Base-by-base conservation (phyloP, 2,329 filamentous ascomycete genomes). In the Emergomyces africanus region DNA sequence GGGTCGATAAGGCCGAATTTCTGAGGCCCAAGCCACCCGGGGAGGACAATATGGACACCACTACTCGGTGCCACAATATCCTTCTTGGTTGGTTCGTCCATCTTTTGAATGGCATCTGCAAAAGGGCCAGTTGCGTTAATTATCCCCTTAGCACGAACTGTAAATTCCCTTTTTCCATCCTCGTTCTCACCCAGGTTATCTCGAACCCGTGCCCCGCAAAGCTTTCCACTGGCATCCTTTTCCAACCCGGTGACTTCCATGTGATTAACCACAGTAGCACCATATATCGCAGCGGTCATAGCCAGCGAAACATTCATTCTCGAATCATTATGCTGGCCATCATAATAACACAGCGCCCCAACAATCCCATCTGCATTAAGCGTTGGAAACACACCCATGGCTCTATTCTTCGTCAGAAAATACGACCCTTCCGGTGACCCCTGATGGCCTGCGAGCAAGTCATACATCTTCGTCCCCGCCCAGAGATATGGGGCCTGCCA, bases 51-150 rank as follows among this genome's bases (percentile, higher is more conserved):
- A 70, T 90, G 87, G 28, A 89, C 86, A 63, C 87, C 87, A 37
- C 85, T 88, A 64, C 83, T 85, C 0, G 87, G 87, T 0, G 86
- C 84, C 28, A 89, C 86, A 61, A 90, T 89, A 63, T 87, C 83
- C 64, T 81, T 79, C 33, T 83, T 80, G 1, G 71, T 71, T 54
- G 79, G 80, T 61, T 88, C 85, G 65, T 90, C 87, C 75, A 90
- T 82, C 71, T 88, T 86, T 64, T 86, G 82, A 62, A 90, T 86
- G 0, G 83, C 81, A 70, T 90, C 87, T 37, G 84, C 85, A 75
- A 89, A 90, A 1, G 87, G 87, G n/a, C 87, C 87, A 41, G 87
- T 90, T 58, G 86, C 87, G 72, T 90, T 89, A 74, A 90, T 84
- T 66, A 90, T 78, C 63, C 85, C 87, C 74, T 83, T 87, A 57